phyloP scores from a whole-genome alignment of 495 filamentous ascomycete species.

The Penicillium silybi region DNA sequence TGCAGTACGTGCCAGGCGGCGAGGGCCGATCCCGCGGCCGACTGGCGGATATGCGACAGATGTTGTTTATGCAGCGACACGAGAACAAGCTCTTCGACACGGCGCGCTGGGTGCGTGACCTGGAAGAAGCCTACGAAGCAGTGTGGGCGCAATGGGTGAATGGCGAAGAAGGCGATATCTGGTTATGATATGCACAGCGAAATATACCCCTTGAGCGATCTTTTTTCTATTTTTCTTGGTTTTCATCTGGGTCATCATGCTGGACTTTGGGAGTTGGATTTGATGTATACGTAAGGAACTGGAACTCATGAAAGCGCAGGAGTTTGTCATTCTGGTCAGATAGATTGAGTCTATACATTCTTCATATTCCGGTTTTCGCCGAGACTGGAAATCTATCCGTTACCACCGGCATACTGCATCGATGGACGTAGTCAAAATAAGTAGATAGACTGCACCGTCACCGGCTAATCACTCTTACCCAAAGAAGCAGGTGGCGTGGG shows the following conservation, averaged over 20 bases:
- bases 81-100: slow-evolving; percentile 88
- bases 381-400: neutral
- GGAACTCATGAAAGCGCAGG: neutral
- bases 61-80: slow-evolving; percentile 81
- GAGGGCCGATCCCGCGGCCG: slow-evolving; percentile 60
- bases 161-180: slow-evolving; percentile 89
- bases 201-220: slow-evolving; percentile 37
- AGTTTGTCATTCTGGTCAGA: neutral
- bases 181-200: slow-evolving; percentile 47
- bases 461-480: too few relatives aligned
- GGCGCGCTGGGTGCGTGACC: slow-evolving; percentile 81
- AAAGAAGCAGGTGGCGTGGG: too few relatives aligned
- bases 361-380: neutral
- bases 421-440: too few relatives aligned
- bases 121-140: slow-evolving; percentile 83
- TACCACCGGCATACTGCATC: neutral
- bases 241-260: neutral
- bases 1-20: slow-evolving; percentile 55
- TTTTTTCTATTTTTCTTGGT: slow-evolving; percentile 23
- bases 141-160: slow-evolving; percentile 87
- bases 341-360: neutral
- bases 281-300: neutral
- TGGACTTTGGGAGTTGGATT: neutral
- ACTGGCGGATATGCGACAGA: slow-evolving; percentile 67
- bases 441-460: too few relatives aligned